Evolutionary conservation across 306 rosid genomes (phyloP).

Genomic region (Pyrus bretschneideri): DNA sequence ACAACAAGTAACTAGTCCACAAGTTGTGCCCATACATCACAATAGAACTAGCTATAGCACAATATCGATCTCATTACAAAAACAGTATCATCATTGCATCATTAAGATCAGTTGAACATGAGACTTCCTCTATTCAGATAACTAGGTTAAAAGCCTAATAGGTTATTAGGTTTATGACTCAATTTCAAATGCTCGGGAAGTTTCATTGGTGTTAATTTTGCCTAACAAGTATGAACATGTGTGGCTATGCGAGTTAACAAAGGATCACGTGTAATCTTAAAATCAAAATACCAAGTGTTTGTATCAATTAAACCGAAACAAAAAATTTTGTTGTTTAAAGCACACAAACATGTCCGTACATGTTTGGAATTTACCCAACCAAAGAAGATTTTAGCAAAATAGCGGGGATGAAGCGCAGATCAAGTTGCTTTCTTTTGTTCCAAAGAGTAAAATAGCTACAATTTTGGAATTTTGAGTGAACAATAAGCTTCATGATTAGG

Average conservation of each 20-base stretch:
- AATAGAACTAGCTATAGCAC: too few relatives aligned
- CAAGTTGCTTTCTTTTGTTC: constrained; percentile 14
- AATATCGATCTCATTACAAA: too few relatives aligned
- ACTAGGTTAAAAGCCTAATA: too few relatives aligned
- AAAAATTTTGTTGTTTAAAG: background rate
- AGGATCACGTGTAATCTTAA: too few relatives aligned
- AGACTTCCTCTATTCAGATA: too few relatives aligned
- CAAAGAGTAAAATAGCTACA: constrained; percentile 13
- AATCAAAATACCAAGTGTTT: too few relatives aligned
- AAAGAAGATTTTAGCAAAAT: background rate
- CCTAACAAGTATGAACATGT: background rate
- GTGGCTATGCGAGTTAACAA: background rate
- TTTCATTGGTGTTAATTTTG: background rate
- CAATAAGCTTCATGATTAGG: constrained; percentile 26
- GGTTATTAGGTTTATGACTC: background rate
- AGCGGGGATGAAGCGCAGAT: background rate
- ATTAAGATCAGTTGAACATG: too few relatives aligned
- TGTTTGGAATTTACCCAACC: constrained; percentile 19
- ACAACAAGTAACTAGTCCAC: too few relatives aligned
- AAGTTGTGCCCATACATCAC: too few relatives aligned
- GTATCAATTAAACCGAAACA: too few relatives aligned
- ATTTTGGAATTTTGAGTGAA: constrained; percentile 13
- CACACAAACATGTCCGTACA: constrained; percentile 10
- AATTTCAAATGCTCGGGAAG: background rate
- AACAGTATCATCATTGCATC: too few relatives aligned